Evolutionary conservation across 352 stramenopile genomes (phyloP).

Genomic region (Phytophthora chlamydospora): DNA sequence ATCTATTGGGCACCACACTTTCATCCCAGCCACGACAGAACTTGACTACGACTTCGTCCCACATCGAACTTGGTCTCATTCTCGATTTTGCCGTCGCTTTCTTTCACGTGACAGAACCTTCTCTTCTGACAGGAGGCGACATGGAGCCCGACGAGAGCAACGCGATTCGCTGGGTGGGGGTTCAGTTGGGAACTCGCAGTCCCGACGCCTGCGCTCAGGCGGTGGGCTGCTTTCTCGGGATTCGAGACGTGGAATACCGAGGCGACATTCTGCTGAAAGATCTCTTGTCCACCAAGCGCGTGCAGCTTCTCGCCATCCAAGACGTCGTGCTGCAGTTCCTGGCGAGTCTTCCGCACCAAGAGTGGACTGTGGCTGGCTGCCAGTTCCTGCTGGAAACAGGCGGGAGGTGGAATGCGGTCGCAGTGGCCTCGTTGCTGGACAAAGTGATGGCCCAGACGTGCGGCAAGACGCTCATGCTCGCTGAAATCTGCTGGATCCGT

Average conservation of each 20-base stretch:
- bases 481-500: constrained; percentile 31
- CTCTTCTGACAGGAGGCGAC: not conserved
- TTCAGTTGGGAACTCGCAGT: constrained; percentile 16
- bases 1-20: too few relatives aligned
- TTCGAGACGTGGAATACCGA: constrained; percentile 32
- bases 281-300: constrained; percentile 25
- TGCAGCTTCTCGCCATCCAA: constrained; percentile 21
- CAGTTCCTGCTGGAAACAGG: constrained; percentile 25
- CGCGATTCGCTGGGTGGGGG: constrained; percentile 16
- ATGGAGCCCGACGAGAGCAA: constrained; percentile 31
- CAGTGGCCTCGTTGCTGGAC: constrained; percentile 25
- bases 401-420: constrained; percentile 25
- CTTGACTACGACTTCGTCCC: too few relatives aligned
- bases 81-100: constrained; percentile 6
- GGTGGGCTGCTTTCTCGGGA: constrained; percentile 21
- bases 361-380: constrained; percentile 27
- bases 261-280: constrained; percentile 29
- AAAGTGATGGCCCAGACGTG: constrained; percentile 31
- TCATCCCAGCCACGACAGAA: too few relatives aligned
- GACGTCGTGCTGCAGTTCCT: constrained; percentile 21
- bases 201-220: constrained; percentile 21
- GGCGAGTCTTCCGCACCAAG: constrained; percentile 20
- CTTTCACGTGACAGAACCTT: not conserved
- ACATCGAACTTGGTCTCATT: too few relatives aligned
- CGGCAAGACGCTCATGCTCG: constrained; percentile 21